These are phyloP conservation scores for Ormosia semicastrata DNA, from an alignment of 306 rosid genomes.

Conservation along the genomic window DNA sequence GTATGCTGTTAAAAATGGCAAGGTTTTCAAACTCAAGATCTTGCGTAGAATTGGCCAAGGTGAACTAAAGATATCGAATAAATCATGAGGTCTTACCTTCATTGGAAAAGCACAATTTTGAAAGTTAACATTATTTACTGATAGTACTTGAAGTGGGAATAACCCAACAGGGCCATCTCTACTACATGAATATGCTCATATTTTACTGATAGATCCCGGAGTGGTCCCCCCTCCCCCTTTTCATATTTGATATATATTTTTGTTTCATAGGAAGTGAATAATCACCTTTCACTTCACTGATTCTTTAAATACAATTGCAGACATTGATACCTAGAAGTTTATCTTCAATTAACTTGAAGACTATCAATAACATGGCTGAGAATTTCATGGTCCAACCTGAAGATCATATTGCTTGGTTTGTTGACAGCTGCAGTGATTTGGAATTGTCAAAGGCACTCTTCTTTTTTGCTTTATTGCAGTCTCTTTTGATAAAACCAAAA, in stretches of 20 bases:
- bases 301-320: slow-evolving; percentile 42
- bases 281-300: slow-evolving; percentile 3
- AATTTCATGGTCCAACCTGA: slow-evolving; percentile 52
- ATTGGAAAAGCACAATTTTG: slow-evolving; percentile 2
- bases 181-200: slow-evolving; percentile 1
- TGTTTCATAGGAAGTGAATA: not conserved
- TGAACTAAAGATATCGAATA: slow-evolving; percentile 4
- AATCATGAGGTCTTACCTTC: not conserved
- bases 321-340: slow-evolving; percentile 37
- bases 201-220: not conserved
- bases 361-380: slow-evolving; percentile 60
- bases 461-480: slow-evolving; percentile 63
- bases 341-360: slow-evolving; percentile 61
- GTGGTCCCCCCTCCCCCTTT: not conserved
- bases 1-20: not conserved
- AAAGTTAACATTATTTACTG: not conserved
- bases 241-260: not conserved
- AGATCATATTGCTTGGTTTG: slow-evolving; percentile 59
- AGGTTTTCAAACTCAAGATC: slow-evolving; percentile 15
- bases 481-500: slow-evolving; percentile 39
- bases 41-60: not conserved
- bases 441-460: slow-evolving; percentile 67
- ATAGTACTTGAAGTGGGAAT: not conserved
- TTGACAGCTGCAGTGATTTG: slow-evolving; percentile 46
- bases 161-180: not conserved